Conservation (phyloP, 495 filamentous ascomycete species). For the Hyaloscypha hepaticicola region DNA sequence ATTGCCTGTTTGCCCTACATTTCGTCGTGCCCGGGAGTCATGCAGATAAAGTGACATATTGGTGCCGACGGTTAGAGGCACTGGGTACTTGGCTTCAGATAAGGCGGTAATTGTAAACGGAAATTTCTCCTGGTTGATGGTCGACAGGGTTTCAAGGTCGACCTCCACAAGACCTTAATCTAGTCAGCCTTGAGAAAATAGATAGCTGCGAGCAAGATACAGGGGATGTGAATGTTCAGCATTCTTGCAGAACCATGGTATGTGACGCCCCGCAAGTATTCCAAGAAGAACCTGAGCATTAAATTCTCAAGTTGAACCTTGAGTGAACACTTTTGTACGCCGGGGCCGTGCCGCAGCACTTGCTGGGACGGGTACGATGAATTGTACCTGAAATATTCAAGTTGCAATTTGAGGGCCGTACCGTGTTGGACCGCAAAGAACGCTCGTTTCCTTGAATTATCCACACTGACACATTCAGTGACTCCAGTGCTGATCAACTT, state of each 20-base stretch:
- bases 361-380: too few relatives aligned
- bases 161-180: conserved; percentile 67
- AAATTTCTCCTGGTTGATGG: conserved; percentile 70
- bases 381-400: not conserved
- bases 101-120: conserved; percentile 82
- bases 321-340: too few relatives aligned
- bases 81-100: conserved; percentile 68
- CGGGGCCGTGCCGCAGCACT: too few relatives aligned
- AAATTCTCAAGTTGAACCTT: not conserved
- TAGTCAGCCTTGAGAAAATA: conserved; percentile 12
- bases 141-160: conserved; percentile 73
- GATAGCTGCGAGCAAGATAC: too few relatives aligned
- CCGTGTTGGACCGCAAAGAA: conserved; percentile 76
- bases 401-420: conserved; percentile 35
- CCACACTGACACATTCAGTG: conserved; percentile 81
- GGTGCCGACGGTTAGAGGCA: conserved; percentile 84
- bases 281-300: too few relatives aligned
- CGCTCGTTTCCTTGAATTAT: conserved; percentile 65
- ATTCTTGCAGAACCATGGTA: too few relatives aligned
- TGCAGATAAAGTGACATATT: conserved; percentile 80
- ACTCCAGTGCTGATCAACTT: conserved; percentile 63
- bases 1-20: conserved; percentile 17
- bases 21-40: conserved; percentile 58
- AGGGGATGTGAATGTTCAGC: too few relatives aligned
- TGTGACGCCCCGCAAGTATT: too few relatives aligned